These are phyloP conservation scores for Thelephora aurantiotincta DNA, from an alignment of 768 basidiomycete species.

Conservation along the genomic window DNA sequence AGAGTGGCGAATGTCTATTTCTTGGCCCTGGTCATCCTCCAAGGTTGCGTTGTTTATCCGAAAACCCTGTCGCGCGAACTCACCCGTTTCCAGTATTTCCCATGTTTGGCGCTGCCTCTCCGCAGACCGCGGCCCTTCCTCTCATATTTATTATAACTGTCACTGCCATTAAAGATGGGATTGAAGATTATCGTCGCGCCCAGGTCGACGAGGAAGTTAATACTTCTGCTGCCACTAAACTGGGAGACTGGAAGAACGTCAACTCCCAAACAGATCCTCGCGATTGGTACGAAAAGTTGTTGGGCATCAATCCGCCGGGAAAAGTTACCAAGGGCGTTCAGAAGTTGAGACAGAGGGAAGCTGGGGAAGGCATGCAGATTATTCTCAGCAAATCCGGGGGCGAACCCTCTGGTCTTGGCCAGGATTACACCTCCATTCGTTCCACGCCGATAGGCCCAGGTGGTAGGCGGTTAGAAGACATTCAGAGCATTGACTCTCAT, in stretches of 20 bases:
- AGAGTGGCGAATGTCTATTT: slow-evolving; percentile 92
- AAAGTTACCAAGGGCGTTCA: slow-evolving; percentile 75
- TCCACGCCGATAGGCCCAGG: slow-evolving; percentile 23
- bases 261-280: slow-evolving; percentile 75
- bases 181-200: slow-evolving; percentile 92
- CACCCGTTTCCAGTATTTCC: slow-evolving; percentile 49
- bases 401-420: slow-evolving; percentile 10
- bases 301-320: slow-evolving; percentile 58
- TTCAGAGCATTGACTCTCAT: slow-evolving; percentile 52
- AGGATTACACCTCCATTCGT: slow-evolving; percentile 26
- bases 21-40: slow-evolving; percentile 65
- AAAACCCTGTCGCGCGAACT: slow-evolving; percentile 6
- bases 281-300: slow-evolving; percentile 57
- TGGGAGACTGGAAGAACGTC: slow-evolving; percentile 81
- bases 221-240: slow-evolving; percentile 81
- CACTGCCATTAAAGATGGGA: slow-evolving; percentile 89
- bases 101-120: slow-evolving; percentile 79
- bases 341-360: slow-evolving; percentile 74
- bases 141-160: slow-evolving; percentile 76
- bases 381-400: slow-evolving; percentile 33
- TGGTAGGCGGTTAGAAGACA: slow-evolving; percentile 46
- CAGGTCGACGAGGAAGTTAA: slow-evolving; percentile 87
- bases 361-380: slow-evolving; percentile 43
- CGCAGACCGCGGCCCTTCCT: slow-evolving; percentile 72
- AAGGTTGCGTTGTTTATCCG: slow-evolving; percentile 32